A percentile compares a stretch with the other conserved stretches of the same genome.
phyloP scores from a whole-genome alignment of 1,284 basidiomycete genomes.

The Meripilus lineatus region DNA sequence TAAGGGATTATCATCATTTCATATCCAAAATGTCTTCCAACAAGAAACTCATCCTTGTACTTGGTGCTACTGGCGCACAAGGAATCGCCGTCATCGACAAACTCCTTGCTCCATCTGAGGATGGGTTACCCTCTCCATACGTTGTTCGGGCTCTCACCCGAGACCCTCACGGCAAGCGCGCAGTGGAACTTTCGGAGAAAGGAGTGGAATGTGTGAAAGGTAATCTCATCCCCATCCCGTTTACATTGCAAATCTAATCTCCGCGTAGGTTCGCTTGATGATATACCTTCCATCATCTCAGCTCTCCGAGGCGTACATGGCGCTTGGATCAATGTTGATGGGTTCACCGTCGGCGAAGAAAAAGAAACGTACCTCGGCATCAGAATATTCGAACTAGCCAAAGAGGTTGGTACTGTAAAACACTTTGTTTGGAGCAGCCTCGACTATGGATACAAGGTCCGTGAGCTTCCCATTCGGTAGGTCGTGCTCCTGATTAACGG shows the following conservation, averaged over 20 bases:
- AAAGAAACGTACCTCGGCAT: conserved; percentile 39
- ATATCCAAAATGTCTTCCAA: too few relatives aligned
- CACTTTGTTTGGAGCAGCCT: conserved; percentile 43
- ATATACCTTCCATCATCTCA: conserved; percentile 25
- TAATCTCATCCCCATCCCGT: conserved; percentile 13
- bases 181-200: conserved; percentile 29
- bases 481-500: neutral
- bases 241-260: neutral
- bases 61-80: conserved; percentile 47
- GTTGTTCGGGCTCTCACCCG: conserved; percentile 42
- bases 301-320: conserved; percentile 41
- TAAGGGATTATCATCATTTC: too few relatives aligned
- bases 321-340: conserved; percentile 42
- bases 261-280: conserved; percentile 12
- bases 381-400: conserved; percentile 41
- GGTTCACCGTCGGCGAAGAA: conserved; percentile 41
- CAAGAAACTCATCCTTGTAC: conserved; percentile 44
- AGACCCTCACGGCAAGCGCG: conserved; percentile 30
- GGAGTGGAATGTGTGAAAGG: conserved; percentile 40
- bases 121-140: conserved; percentile 39
- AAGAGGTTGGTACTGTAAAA: conserved; percentile 29
- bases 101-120: conserved; percentile 30
- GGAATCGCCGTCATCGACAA: conserved; percentile 40
- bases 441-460: conserved; percentile 39
- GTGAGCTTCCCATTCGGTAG: conserved; percentile 1